These are phyloP conservation scores for Yamadazyma diospyri DNA, from an alignment of 1,139 yeast genomes.

Conservation along the genomic window DNA sequence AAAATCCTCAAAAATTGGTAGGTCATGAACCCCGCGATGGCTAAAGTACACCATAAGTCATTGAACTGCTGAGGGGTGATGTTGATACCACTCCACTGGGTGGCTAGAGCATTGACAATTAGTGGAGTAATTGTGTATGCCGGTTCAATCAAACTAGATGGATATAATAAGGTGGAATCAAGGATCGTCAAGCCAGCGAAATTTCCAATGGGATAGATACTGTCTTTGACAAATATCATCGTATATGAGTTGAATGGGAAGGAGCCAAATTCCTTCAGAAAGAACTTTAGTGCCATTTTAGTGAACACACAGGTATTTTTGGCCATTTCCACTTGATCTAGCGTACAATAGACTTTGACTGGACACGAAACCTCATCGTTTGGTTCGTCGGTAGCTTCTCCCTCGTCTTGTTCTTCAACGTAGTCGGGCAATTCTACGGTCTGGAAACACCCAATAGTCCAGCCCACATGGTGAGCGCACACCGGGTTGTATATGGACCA, in stretches of 20 bases:
- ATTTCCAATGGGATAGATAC: slow-evolving; percentile 43
- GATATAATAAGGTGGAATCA: slow-evolving; percentile 65
- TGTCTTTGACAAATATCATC: slow-evolving; percentile 68
- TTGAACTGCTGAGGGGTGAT: slow-evolving; percentile 77
- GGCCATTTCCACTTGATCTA: slow-evolving; percentile 57
- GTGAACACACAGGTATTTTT: slow-evolving; percentile 74
- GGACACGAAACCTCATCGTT: slow-evolving; percentile 39
- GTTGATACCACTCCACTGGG: slow-evolving; percentile 93
- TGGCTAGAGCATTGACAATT: slow-evolving; percentile 67
- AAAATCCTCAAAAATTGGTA: slow-evolving; percentile 62
- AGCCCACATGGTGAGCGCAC: slow-evolving; percentile 94
- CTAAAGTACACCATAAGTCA: slow-evolving; percentile 91
- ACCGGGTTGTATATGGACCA: slow-evolving; percentile 85
- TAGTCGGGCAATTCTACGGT: slow-evolving; percentile 48
- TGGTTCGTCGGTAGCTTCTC: slow-evolving; percentile 25
- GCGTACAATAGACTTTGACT: slow-evolving; percentile 54
- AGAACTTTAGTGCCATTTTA: slow-evolving; percentile 76
- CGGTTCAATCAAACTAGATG: slow-evolving; percentile 77
- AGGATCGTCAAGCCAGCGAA: slow-evolving; percentile 79
- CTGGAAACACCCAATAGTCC: slow-evolving; percentile 89
- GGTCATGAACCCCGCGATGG: slow-evolving; percentile 83
- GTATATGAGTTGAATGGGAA: slow-evolving; percentile 86
- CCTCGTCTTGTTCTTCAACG: slow-evolving; percentile 41
- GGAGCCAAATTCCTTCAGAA: slow-evolving; percentile 86
- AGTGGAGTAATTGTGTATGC: slow-evolving; percentile 66